Percentiles rank a stretch among this genome's conserved stretches.
Conservation (phyloP, 1,284 basidiomycete genomes). For the Pseudozyma thailandica region DNA sequence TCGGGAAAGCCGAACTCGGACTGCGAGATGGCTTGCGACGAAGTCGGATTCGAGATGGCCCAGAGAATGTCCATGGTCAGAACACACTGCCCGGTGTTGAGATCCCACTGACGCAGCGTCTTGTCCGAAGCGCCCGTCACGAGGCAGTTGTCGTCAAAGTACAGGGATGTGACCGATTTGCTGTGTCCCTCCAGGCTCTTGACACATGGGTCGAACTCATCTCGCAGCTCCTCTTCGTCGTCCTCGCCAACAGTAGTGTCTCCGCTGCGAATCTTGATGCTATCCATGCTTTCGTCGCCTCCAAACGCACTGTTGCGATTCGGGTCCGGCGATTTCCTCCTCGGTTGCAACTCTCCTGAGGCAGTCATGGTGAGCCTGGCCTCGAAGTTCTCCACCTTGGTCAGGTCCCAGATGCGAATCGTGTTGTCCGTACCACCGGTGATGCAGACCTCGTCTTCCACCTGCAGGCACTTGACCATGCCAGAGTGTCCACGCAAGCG, state of each 20-base stretch:
- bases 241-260: constrained; percentile 61
- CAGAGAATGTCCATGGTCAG: constrained; percentile 99
- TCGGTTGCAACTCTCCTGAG: constrained; percentile 42
- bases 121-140: constrained; percentile 98
- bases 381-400: constrained; percentile 64
- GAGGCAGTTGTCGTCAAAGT: constrained; percentile 92
- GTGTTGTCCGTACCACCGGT: constrained; percentile 89
- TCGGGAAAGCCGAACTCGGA: constrained; percentile 61
- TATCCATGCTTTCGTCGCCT: constrained; percentile 36
- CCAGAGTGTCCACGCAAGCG: constrained; percentile 61
- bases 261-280: constrained; percentile 45
- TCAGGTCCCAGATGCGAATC: constrained; percentile 70
- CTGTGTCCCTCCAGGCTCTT: constrained; percentile 88
- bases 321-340: constrained; percentile 26
- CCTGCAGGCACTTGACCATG: constrained; percentile 86
- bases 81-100: constrained; percentile 94
- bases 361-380: constrained; percentile 52
- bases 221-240: constrained; percentile 69
- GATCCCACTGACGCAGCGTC: constrained; percentile 97
- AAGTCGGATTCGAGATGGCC: constrained; percentile 92
- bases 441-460: constrained; percentile 89
- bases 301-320: constrained; percentile 16
- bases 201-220: constrained; percentile 73
- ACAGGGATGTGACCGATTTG: constrained; percentile 89
- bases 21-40: constrained; percentile 70